These are phyloP conservation scores for Fusarium ramigenum DNA, from an alignment of 2,329 filamentous ascomycete genomes.

Conservation along the genomic window DNA sequence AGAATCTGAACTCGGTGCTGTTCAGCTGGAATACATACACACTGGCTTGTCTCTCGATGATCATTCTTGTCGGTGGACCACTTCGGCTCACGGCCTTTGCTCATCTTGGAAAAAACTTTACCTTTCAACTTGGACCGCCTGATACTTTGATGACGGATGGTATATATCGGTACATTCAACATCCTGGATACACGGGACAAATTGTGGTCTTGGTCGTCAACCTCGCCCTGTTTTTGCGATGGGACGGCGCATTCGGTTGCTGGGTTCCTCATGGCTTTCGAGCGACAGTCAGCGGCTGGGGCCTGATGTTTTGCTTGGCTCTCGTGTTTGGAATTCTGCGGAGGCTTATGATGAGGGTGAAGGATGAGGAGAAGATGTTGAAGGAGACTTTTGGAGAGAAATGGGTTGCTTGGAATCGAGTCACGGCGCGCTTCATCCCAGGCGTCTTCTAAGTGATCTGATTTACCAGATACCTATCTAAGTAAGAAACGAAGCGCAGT, in stretches of 20 bases:
- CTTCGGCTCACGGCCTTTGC: not conserved
- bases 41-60: not conserved
- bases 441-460: not conserved
- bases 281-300: not conserved
- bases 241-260: not conserved
- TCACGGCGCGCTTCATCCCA: not conserved
- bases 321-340: not conserved
- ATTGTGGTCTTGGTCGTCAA: not conserved
- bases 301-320: not conserved
- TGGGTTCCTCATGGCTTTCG: not conserved
- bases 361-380: not conserved
- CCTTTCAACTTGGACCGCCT: not conserved
- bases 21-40: not conserved
- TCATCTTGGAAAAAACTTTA: not conserved
- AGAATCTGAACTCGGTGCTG: not conserved
- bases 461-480: rapidly evolving
- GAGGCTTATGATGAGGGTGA: not conserved
- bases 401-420: not conserved
- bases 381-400: not conserved
- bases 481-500: too few species aligned
- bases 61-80: not conserved
- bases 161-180: not conserved
- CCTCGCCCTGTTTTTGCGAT: not conserved
- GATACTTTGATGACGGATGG: not conserved
- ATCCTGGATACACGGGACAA: not conserved